These are phyloP conservation scores for Veloboletus limbatus DNA, from an alignment of 1,284 basidiomycete species.

Conservation along the genomic window DNA sequence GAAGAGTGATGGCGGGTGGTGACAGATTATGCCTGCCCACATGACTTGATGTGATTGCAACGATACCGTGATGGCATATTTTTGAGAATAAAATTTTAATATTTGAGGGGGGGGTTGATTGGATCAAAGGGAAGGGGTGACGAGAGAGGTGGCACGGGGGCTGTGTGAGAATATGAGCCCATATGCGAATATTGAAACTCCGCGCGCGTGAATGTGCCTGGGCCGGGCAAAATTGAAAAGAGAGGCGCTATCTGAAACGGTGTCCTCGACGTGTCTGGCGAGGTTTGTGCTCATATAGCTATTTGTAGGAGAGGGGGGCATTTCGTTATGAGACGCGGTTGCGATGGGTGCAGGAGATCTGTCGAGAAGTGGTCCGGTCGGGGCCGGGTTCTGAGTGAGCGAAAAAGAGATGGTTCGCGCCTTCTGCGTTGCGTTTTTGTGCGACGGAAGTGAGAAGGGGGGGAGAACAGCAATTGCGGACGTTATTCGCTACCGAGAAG, in stretches of 20 bases:
- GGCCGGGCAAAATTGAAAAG: slow-evolving; percentile 21
- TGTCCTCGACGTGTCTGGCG: slow-evolving; percentile 24
- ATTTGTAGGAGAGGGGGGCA: slow-evolving; percentile 19
- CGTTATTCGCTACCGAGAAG: slow-evolving; percentile 41
- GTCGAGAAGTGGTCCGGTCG: no score
- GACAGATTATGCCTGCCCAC: slow-evolving; percentile 35
- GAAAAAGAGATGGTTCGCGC: no score
- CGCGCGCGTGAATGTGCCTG: slow-evolving; percentile 30
- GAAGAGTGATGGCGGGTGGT: slow-evolving; percentile 22
- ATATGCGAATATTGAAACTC: slow-evolving; percentile 23
- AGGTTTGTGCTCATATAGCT: slow-evolving; percentile 18
- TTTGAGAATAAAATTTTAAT: not conserved
- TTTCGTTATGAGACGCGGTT: slow-evolving; percentile 25
- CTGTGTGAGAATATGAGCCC: slow-evolving; percentile 23
- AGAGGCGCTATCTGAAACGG: slow-evolving; percentile 33
- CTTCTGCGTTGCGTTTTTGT: slow-evolving; percentile 29
- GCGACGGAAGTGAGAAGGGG: no score
- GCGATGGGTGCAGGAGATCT: slow-evolving; percentile 28
- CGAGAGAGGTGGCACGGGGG: slow-evolving; percentile 16
- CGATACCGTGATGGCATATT: no score
- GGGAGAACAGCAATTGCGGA: no score
- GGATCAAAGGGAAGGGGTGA: slow-evolving; percentile 16
- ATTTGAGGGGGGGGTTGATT: slow-evolving; percentile 12
- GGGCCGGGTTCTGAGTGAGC: no score
- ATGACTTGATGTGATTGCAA: slow-evolving; percentile 23